Percentiles rank a stretch among this genome's conserved stretches.
Evolutionary conservation across 169 alveolate species (phyloP).

Genomic region (Plasmodium malariae): DNA sequence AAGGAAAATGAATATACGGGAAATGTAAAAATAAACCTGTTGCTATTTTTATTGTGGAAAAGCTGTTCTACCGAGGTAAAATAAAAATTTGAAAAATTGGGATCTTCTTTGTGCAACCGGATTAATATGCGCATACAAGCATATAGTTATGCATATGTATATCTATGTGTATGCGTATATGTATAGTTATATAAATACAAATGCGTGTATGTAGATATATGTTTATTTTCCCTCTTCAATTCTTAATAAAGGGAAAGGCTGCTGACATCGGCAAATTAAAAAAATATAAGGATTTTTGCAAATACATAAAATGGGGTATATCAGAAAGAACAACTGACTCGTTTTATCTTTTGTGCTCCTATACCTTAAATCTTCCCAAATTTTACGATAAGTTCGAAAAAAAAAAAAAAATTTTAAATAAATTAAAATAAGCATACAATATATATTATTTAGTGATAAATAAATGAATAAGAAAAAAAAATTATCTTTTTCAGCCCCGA

Average conservation of each 20-base stretch:
- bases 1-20: constrained; percentile 38
- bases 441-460: too few relatives aligned
- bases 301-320: constrained; percentile 51
- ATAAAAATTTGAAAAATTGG: not conserved
- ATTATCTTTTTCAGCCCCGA: constrained; percentile 39
- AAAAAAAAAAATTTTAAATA: not conserved
- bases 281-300: constrained; percentile 57
- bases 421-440: too few relatives aligned
- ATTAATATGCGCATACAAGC: not conserved
- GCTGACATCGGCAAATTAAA: constrained; percentile 53
- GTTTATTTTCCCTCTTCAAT: not conserved
- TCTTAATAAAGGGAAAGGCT: constrained; percentile 35
- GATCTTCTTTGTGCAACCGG: not conserved
- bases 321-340: constrained; percentile 45
- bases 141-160: not conserved
- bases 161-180: not conserved
- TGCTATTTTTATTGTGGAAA: constrained; percentile 48
- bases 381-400: constrained; percentile 59
- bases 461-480: not conserved
- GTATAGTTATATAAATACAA: not conserved
- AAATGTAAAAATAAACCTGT: constrained; percentile 21
- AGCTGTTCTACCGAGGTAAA: constrained; percentile 40
- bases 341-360: constrained; percentile 58
- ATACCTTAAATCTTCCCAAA: constrained; percentile 65
- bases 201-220: not conserved